A percentile compares a stretch with the other conserved stretches of the same genome.
These are phyloP conservation scores for Xylariaceae sp. DNA, from an alignment of 2,329 filamentous ascomycete species.

Conservation along the genomic window DNA sequence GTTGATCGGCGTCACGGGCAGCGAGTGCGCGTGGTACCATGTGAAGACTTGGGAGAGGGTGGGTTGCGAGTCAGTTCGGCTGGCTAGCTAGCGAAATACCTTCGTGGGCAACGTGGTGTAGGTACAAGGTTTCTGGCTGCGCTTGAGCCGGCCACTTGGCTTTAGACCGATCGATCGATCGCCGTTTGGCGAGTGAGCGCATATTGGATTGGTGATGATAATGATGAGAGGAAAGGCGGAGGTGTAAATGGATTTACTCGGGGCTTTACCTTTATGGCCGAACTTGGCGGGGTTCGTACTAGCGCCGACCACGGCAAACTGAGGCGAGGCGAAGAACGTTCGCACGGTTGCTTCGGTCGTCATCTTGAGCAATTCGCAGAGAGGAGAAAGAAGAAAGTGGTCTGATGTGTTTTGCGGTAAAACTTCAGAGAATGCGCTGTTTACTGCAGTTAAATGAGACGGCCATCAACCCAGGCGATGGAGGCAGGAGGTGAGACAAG, in stretches of 20 bases:
- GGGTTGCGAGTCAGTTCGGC: neutral
- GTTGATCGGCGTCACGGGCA: slow-evolving; percentile 84
- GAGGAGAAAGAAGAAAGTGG: neutral
- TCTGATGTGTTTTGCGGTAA: slow-evolving; percentile 8
- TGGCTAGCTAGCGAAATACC: too few relatives aligned
- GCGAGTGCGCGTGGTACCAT: slow-evolving; percentile 80
- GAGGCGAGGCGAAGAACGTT: slow-evolving; percentile 77
- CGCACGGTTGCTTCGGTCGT: slow-evolving; percentile 72
- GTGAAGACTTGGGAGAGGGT: slow-evolving; percentile 66
- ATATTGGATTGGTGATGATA: neutral
- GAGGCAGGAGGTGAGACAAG: neutral
- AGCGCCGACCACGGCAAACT: slow-evolving; percentile 88
- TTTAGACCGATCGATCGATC: too few relatives aligned
- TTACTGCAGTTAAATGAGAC: slow-evolving; percentile 14
- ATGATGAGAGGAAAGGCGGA: slow-evolving; percentile 3
- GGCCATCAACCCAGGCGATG: neutral
- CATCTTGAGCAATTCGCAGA: slow-evolving; percentile 45
- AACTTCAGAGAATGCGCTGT: slow-evolving; percentile 1
- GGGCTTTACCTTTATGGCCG: slow-evolving; percentile 75
- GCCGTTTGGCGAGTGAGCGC: too few relatives aligned
- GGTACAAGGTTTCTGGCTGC: neutral
- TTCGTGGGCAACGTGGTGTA: too few relatives aligned
- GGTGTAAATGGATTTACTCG: slow-evolving; percentile 2
- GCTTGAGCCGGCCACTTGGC: slow-evolving; percentile 8
- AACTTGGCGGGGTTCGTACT: slow-evolving; percentile 84